Evolutionary conservation across 257 asterid genomes (phyloP), one percentile per base, ranked within the genome.

Genomic region (Prunella vulgaris): DNA sequence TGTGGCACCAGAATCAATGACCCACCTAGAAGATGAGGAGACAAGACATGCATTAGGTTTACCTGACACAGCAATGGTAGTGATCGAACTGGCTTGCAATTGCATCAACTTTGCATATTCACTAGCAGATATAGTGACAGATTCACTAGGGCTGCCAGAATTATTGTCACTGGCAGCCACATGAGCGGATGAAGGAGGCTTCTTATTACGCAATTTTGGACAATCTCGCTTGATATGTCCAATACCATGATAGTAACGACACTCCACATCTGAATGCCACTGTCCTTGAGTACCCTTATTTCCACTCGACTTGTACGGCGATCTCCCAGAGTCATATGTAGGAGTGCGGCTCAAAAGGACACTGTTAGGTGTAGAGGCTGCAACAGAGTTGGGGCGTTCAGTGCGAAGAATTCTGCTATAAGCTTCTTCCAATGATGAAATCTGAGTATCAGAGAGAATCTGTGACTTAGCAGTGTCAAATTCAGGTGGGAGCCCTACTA

Each of bases 391-490:
- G 6, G 27, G 15, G 48, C 46, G 7, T 22, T 62, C 60, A 14
- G n/a, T 68, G 5, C 5, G n/a, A 10, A 72, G 25, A 2, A 63
- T 35, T 15, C 37, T 44, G 20, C 57, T 25, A 7, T 59, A 69
- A 2, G 21, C 21, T 0, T 57, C 71, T 0, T 65, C 20, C 2
- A 74, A 30, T 4, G 68, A 63, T 7, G 54, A 61, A 20, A 71
- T 58, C 21, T 72, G 22, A 3, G 17, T 13, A 33, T 14, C 27
- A 20, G 15, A 49, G 13, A 76, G 62, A 6, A 74, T 70, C 6
- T 77, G 68, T 7, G 75, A 62, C 27, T 69, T 78, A 32, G 24
- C 54, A 13, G 35, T 18, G 5, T 74, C 70, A 37, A 71, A 77
- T 2, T 68, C 37, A 9, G 28, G 3, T 1, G 73, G 64, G 2